phyloP scores from a whole-genome alignment of 306 rosid genomes.

The Cyclanthera cordifolia region DNA sequence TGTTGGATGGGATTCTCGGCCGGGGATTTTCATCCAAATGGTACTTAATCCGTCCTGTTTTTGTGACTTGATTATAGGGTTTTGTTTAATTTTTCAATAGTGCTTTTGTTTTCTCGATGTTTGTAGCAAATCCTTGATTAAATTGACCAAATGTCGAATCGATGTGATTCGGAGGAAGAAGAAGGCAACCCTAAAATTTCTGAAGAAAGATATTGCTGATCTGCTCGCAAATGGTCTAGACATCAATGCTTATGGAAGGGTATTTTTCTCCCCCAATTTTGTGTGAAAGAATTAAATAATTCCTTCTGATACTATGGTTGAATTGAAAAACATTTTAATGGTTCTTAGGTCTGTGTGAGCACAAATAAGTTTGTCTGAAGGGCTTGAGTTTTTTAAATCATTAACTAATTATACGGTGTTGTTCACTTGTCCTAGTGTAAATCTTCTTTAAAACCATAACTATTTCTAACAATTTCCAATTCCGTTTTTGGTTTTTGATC shows the following conservation, averaged over 20 bases:
- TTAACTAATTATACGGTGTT: neutral
- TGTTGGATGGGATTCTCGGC: constrained; percentile 81
- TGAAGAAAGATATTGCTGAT: constrained; percentile 82
- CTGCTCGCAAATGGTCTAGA: constrained; percentile 64
- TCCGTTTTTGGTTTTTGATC: neutral
- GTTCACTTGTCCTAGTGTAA: neutral
- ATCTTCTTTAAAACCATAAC: too few species aligned
- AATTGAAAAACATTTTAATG: neutral
- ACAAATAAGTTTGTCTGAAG: neutral
- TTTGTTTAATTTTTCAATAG: neutral
- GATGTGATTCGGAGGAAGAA: constrained; percentile 85
- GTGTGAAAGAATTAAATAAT: too few species aligned
- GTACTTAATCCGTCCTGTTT: constrained; percentile 31
- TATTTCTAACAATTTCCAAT: neutral
- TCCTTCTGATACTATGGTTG: neutral
- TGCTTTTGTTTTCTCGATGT: neutral
- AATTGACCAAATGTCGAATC: constrained; percentile 79
- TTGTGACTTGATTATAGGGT: neutral
- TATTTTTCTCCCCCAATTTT: constrained; percentile 19
- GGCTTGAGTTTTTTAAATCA: neutral
- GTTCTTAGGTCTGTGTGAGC: neutral
- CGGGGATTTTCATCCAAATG: constrained; percentile 78
- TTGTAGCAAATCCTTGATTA: constrained; percentile 65
- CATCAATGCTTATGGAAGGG: constrained; percentile 72
- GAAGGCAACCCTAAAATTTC: constrained; percentile 83